phyloP scores from a whole-genome alignment of 2,329 filamentous ascomycete species.

The Aspergillus viridinutans region DNA sequence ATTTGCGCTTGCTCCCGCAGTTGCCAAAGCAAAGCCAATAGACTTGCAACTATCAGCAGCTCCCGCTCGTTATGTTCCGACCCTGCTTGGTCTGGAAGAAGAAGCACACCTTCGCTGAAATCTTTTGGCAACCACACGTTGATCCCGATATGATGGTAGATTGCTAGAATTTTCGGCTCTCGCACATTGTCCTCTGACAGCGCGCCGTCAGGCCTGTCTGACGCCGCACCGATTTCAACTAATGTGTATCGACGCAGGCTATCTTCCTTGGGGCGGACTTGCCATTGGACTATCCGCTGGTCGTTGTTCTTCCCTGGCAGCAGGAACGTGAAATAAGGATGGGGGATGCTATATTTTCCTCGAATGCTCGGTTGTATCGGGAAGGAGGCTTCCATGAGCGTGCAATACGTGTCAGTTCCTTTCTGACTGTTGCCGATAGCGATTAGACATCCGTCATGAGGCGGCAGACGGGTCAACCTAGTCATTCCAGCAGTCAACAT shows the following conservation, averaged over 20 bases:
- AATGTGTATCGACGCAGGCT: conserved; percentile 6
- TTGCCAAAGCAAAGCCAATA: conserved; percentile 5
- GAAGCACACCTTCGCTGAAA: conserved; percentile 4
- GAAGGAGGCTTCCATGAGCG: conserved; percentile 2
- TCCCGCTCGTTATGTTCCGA: not conserved
- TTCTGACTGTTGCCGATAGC: not conserved
- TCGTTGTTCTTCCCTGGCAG: not conserved
- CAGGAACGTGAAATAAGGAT: conserved; percentile 7
- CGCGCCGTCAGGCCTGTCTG: not conserved
- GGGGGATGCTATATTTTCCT: conserved; percentile 4
- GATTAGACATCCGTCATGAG: not conserved
- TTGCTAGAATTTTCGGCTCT: not conserved
- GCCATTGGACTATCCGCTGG: conserved; percentile 3
- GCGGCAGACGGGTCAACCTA: not conserved
- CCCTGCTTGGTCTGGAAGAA: not conserved
- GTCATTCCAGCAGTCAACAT: not conserved
- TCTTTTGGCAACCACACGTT: conserved; percentile 4
- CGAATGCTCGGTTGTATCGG: conserved; percentile 4
- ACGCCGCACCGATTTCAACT: not conserved
- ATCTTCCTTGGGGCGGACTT: conserved; percentile 5
- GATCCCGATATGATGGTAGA: conserved; percentile 5
- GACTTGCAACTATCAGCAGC: conserved; percentile 1
- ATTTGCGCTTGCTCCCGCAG: conserved; percentile 1
- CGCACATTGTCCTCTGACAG: not conserved
- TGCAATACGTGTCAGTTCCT: not conserved